Base-by-base conservation (phyloP, 2,329 filamentous ascomycete genomes). In the Graphium sp. region DNA sequence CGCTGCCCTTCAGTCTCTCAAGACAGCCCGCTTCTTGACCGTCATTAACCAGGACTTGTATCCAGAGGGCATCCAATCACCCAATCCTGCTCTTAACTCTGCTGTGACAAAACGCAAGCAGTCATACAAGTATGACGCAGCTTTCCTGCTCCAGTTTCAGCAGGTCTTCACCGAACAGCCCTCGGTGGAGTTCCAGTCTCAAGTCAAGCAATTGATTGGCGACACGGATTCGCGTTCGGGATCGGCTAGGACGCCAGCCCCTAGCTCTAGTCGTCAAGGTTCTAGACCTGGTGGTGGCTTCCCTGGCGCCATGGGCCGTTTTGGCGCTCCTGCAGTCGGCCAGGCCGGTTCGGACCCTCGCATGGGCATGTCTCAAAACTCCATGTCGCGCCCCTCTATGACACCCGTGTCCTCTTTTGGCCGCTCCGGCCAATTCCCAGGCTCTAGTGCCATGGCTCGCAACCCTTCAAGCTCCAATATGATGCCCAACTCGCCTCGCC, bases 101-200 rank as follows among this genome's bases (percentile, higher is more conserved):
- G 78, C 78, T 11, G 78, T 82, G 17, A 64, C 70, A 19, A 81
- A 78, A 52, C 87, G 85, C 58, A 73, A 72, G 35, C 78, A 74
- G 50, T 76, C 73, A 23, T 92, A 91, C 61, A 85, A 91, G 51
- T 98, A 98, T 53, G 84, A 95, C 55, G 81, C 85, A 44, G 76
- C 78, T 42, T 98, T 98, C 62, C 60, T 98, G 55, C 65, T 98
- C 18, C 89, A 98, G 48, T 98, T 98, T 65, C 82, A 94, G 57
- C 71, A 71, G 42, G 83, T 93, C 13, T 98, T 94, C 58, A 91
- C 83, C 37, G 89, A 98, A 61, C 91, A 94, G 57, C 89, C 89
- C 10, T 92, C 84, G 1, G 54, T 85, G 24, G 87, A 95, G 46
- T 98, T 93, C 71, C 80, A 91, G 46, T 66, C 76, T 39, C 85